These are phyloP conservation scores for Tarenaya hassleriana DNA, from an alignment of 345 rosid species.

Conservation along the genomic window DNA sequence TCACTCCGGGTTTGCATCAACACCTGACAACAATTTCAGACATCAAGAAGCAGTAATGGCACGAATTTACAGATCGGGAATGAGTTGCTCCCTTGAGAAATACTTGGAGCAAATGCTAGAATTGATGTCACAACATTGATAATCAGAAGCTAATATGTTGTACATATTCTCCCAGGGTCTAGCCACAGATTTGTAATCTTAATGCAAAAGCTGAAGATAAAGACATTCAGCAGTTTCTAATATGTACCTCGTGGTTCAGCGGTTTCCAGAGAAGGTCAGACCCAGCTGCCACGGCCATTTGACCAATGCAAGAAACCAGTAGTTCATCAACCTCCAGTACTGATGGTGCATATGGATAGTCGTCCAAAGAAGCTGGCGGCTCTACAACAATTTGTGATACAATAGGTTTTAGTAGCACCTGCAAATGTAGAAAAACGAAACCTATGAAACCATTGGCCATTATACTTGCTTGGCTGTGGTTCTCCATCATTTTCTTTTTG, in stretches of 20 bases:
- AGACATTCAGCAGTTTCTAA: neutral
- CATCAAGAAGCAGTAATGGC: neutral
- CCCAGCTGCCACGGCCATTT: slow-evolving; percentile 89
- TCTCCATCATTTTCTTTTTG: neutral
- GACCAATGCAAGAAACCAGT: slow-evolving; percentile 72
- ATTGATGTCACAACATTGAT: no score
- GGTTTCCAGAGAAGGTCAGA: slow-evolving; percentile 91
- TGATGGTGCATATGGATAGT: slow-evolving; percentile 52
- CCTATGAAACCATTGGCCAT: neutral
- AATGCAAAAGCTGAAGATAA: neutral
- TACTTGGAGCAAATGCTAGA: no score
- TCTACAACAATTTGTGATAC: slow-evolving; percentile 64
- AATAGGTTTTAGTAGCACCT: slow-evolving; percentile 80
- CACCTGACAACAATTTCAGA: slow-evolving; percentile 40
- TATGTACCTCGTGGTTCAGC: slow-evolving; percentile 78
- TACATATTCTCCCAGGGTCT: neutral
- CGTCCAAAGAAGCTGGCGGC: slow-evolving; percentile 52
- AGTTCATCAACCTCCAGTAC: slow-evolving; percentile 67
- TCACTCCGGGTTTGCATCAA: slow-evolving; percentile 89
- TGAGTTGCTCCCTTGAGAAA: no score
- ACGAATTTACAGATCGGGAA: no score
- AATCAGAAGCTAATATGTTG: no score
- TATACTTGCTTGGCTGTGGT: no score
- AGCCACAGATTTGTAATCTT: no score
- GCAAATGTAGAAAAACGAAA: slow-evolving; percentile 21